Evolutionary conservation across 768 basidiomycete species (phyloP), one percentile per base, ranked within the genome.

Genomic region (Postia placenta): DNA sequence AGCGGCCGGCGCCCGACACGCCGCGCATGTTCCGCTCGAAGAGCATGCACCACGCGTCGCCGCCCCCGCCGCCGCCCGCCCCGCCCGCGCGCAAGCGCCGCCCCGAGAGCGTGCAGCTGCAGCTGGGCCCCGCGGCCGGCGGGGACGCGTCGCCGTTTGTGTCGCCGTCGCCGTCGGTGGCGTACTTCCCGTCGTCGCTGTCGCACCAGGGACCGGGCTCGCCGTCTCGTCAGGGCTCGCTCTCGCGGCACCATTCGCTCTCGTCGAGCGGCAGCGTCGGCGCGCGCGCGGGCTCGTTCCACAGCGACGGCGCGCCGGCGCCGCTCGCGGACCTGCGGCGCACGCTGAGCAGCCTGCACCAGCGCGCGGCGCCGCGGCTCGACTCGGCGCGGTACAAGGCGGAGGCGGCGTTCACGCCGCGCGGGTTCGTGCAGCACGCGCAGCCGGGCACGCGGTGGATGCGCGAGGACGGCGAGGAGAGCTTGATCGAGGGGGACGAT

Each of bases 301-400:
- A 46, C 40, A 43, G 51, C 9, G 50, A 49, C 12, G 23, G 56
- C 11, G 50, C 57, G 20, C 59, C 48, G 45, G 59, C 42, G 47
- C 63, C 69, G 20, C 63, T 75, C 5, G 61, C 69, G 25, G 60
- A 62, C 42, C 61, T 81, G 27, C 75, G 78, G 54, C 67, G 69
- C 23, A 74, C 75, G 48, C 55, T 79, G 35, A 64, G 58, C 19
- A 63, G 53, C 11, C 59, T 75, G n/a, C 68, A 67, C 49, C 66
- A 69, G 26, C 63, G 61, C 17, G 70, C 70, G 11, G 73, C 79
- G 57, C 82, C 81, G 0, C 73, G 67, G 38, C 60, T 85, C 22
- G 83, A 85, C 49, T 75, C 76, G 25, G 83, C 80, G 22, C 67
- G 81, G 51, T 86, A 78, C 64, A 86, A 86, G 64, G 84, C 83